Base-by-base conservation (phyloP, 768 basidiomycete genomes). In the Mycena galericulata region DNA sequence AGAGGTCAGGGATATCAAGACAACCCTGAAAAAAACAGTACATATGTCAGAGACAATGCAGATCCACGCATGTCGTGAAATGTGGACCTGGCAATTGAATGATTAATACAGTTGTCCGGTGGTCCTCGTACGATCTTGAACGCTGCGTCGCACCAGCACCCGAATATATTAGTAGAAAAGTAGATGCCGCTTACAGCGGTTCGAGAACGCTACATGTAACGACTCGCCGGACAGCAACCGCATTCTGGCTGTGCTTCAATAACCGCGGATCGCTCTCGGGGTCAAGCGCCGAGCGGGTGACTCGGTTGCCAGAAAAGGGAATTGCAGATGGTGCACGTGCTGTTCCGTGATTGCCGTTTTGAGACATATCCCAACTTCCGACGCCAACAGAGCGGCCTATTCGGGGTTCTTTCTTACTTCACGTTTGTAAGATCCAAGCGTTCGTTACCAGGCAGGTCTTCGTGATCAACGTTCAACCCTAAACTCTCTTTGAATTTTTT, bases 1-100 rank as follows among this genome's bases (percentile, higher is more conserved):
- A 38, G 20, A 29, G 12, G 27, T 43, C 27, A 67, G 66, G 59
- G 66, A 56, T 27, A 68, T 62, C 67, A 68, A 26, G 20, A 56
- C 59, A 57, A n/a, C 67, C 67, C 67, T 68, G 66, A 24, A 61
- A 26, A 38, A 59, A 27, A n/a, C n/a, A n/a, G n/a, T n/a, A 56
- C 41, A 57, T 58, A 40, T 34, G 40, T 24, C 30, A 53, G 55
- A 46, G 40, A 30, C 30, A 1, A 53, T 6, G 27, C 41, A 67
- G 58, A 67, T 67, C 65, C 51, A 58, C n/a, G n/a, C n/a, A n/a
- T n/a, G n/a, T n/a, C n/a, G n/a, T 10, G 27, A 20, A 10, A 36
- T 36, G 29, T 1, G n/a, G n/a, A n/a, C n/a, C n/a, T n/a, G n/a
- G n/a, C n/a, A n/a, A 24, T 26, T 50, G 58, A 59, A 46, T 47